These are phyloP conservation scores for Solanum hybrid DNA, from an alignment of 305 asterid species.

Conservation along the genomic window DNA sequence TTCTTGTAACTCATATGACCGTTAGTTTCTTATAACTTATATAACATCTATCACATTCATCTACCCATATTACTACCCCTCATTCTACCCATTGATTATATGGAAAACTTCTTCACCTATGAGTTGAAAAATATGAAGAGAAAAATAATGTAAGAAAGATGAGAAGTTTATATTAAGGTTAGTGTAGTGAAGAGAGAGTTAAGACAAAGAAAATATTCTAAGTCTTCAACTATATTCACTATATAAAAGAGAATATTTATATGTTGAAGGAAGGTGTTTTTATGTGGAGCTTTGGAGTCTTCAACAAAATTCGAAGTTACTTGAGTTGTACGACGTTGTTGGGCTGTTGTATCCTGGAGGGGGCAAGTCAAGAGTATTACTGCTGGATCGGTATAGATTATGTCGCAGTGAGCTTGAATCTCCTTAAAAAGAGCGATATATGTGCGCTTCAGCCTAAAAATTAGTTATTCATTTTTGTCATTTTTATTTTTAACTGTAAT, in stretches of 20 bases:
- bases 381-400: too few species aligned
- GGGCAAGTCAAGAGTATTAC: not conserved
- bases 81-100: not conserved
- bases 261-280: not conserved
- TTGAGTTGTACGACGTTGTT: not conserved
- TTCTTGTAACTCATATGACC: not conserved
- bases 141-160: not conserved
- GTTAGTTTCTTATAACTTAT: too few species aligned
- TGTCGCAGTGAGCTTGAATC: not conserved
- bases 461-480: too few species aligned
- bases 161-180: not conserved
- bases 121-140: not conserved
- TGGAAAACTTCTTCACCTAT: not conserved
- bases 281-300: not conserved
- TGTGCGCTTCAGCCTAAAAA: accelerated
- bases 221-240: not conserved
- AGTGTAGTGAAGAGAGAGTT: not conserved
- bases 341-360: not conserved
- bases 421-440: not conserved
- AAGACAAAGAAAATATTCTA: not conserved
- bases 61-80: not conserved
- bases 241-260: not conserved
- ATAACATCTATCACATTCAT: too few species aligned
- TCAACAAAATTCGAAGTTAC: accelerated
- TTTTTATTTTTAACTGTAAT: too few species aligned